phyloP scores from a whole-genome alignment of 495 filamentous ascomycete genomes.

The Aspergillus cristatus region DNA sequence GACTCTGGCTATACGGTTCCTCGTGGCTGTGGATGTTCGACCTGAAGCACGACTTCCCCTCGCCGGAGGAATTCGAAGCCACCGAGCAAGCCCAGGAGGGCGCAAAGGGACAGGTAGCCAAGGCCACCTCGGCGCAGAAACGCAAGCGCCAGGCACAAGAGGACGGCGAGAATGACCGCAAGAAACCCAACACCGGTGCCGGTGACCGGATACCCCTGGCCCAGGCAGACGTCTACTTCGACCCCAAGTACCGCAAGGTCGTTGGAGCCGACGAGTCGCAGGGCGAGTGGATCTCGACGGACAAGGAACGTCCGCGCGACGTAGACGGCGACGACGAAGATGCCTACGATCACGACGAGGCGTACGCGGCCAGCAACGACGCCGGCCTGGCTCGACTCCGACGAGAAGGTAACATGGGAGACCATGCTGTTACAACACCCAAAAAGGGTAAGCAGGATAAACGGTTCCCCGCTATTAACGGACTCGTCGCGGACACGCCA shows the following conservation, averaged over 20 bases:
- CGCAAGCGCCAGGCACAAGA: constrained; percentile 35
- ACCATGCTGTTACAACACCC: background rate
- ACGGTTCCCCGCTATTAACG: constrained; percentile 7
- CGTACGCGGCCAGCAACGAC: constrained; percentile 23
- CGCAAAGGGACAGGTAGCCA: constrained; percentile 12
- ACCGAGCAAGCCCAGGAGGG: constrained; percentile 14
- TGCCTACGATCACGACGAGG: constrained; percentile 27
- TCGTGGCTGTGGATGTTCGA: constrained; percentile 93
- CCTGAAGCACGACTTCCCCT: constrained; percentile 58
- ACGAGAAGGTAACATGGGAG: constrained; percentile 13
- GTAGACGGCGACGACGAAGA: constrained; percentile 40
- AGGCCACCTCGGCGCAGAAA: constrained; percentile 23
- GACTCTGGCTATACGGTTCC: constrained; percentile 79
- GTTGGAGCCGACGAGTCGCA: constrained; percentile 30
- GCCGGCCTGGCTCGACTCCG: constrained; percentile 25
- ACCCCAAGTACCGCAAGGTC: constrained; percentile 47
- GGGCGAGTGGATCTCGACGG: constrained; percentile 33
- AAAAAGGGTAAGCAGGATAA: constrained; percentile 16
- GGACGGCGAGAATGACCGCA: constrained; percentile 24
- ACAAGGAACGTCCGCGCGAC: constrained; percentile 33
- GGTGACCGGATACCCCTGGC: constrained; percentile 52
- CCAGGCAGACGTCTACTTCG: constrained; percentile 46
- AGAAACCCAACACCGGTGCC: constrained; percentile 44
- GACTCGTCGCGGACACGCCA: background rate
- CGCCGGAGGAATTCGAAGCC: constrained; percentile 20